Conservation (phyloP, 106 monocot genomes). For the Dactylorhiza incarnata region DNA sequence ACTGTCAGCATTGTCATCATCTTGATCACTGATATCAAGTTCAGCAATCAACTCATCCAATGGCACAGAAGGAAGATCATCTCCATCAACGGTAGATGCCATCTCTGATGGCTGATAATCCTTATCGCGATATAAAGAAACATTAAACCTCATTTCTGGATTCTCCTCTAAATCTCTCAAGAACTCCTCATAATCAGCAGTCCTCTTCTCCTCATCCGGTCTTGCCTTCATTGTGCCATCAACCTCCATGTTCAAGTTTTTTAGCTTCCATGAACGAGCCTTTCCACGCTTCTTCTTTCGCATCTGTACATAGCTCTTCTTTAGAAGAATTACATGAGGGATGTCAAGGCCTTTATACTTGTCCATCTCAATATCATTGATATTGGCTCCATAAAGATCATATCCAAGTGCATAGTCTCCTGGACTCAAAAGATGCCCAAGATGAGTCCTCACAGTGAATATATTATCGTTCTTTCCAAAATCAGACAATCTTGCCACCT, state of each 20-base stretch:
- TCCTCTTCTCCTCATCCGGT: slow-evolving; percentile 57
- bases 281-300: slow-evolving; percentile 37
- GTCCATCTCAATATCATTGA: slow-evolving; percentile 58
- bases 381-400: slow-evolving; percentile 69
- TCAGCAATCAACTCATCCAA: slow-evolving; percentile 73
- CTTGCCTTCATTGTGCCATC: slow-evolving; percentile 27
- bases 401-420: slow-evolving; percentile 83
- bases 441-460: slow-evolving; percentile 60
- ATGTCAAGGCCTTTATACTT: slow-evolving; percentile 47
- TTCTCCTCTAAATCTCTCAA: slow-evolving; percentile 73
- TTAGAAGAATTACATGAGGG: slow-evolving; percentile 56
- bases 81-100: slow-evolving; percentile 49
- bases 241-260: slow-evolving; percentile 60
- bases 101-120: slow-evolving; percentile 59
- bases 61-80: slow-evolving; percentile 45
- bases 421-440: slow-evolving; percentile 63
- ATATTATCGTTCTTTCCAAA: slow-evolving; percentile 59
- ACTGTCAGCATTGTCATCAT: slow-evolving; percentile 9
- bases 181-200: slow-evolving; percentile 65
- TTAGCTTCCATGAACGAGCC: slow-evolving; percentile 68
- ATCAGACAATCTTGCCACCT: slow-evolving; percentile 76
- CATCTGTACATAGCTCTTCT: slow-evolving; percentile 83
- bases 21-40: slow-evolving; percentile 42
- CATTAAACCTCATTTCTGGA: slow-evolving; percentile 56
- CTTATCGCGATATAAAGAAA: slow-evolving; percentile 64